These are phyloP conservation scores for Liriodendron chinense DNA, from an alignment of 164 flowering plant genomes.

Conservation along the genomic window DNA sequence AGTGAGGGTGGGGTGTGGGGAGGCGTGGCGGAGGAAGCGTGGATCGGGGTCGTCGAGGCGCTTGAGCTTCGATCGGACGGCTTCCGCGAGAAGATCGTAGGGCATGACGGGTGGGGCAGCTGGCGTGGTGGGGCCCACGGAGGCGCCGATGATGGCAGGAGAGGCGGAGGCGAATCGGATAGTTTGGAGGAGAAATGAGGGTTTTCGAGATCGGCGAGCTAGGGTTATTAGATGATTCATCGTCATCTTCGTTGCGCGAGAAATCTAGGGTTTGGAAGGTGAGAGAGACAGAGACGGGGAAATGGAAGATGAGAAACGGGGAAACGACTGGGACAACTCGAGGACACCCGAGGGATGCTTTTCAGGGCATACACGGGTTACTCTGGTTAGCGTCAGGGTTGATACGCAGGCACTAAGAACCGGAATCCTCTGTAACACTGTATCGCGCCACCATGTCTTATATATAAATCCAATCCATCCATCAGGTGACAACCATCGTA, in stretches of 20 bases:
- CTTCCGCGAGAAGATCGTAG: conserved; percentile 39
- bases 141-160: conserved; percentile 9
- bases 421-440: too few relatives aligned
- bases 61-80: conserved; percentile 32
- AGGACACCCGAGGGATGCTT: too few relatives aligned
- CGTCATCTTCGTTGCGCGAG: conserved; percentile 17
- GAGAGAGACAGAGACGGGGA: background rate
- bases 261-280: conserved; percentile 9
- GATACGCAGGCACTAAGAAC: too few relatives aligned
- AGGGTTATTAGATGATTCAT: conserved; percentile 21
- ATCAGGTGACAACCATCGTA: too few relatives aligned
- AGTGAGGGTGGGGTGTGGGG: conserved; percentile 30
- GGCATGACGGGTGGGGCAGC: conserved; percentile 28
- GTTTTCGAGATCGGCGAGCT: conserved; percentile 19
- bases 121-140: conserved; percentile 12
- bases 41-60: conserved; percentile 39
- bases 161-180: conserved; percentile 20
- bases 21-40: conserved; percentile 38
- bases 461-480: too few relatives aligned
- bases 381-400: too few relatives aligned
- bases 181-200: conserved; percentile 9
- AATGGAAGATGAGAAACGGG: background rate
- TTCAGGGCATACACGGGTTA: too few relatives aligned
- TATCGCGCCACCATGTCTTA: too few relatives aligned
- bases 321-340: too few relatives aligned